Evolutionary conservation across 768 basidiomycete genomes (phyloP).

Genomic region (Pleurotus platypus): DNA sequence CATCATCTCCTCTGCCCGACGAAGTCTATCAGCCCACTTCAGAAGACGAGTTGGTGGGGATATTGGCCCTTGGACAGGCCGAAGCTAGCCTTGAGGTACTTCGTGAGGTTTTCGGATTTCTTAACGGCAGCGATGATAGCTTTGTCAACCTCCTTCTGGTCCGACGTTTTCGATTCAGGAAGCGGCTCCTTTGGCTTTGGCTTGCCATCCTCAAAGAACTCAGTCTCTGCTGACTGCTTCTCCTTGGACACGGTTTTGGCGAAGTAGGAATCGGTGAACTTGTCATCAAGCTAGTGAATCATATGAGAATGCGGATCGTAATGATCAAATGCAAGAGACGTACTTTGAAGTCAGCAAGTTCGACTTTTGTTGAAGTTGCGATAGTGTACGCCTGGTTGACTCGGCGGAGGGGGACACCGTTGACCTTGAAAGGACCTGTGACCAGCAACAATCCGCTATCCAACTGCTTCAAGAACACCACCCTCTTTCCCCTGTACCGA

Average conservation of each 20-base stretch:
- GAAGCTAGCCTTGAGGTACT: slow-evolving; percentile 91
- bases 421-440: slow-evolving; percentile 96
- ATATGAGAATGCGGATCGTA: slow-evolving; percentile 2
- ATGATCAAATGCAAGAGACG: slow-evolving; percentile 20
- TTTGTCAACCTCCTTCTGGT: slow-evolving; percentile 88
- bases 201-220: slow-evolving; percentile 95
- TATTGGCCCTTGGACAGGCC: slow-evolving; percentile 96
- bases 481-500: slow-evolving; percentile 96
- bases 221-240: slow-evolving; percentile 83
- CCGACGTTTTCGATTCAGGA: slow-evolving; percentile 81
- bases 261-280: slow-evolving; percentile 95
- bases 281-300: slow-evolving; percentile 65
- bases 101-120: slow-evolving; percentile 85
- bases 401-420: slow-evolving; percentile 96
- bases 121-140: slow-evolving; percentile 80
- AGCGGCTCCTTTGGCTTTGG: slow-evolving; percentile 85
- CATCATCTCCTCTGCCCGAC: slow-evolving; percentile 14
- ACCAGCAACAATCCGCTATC: slow-evolving; percentile 90
- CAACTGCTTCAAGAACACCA: slow-evolving; percentile 97
- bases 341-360: slow-evolving; percentile 73
- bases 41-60: slow-evolving; percentile 94
- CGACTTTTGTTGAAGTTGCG: slow-evolving; percentile 93
- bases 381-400: slow-evolving; percentile 99
- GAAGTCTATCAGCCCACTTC: slow-evolving; percentile 22
- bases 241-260: slow-evolving; percentile 71